Conservation (phyloP, 164 flowering plant genomes). For the Tetracentron sinense region DNA sequence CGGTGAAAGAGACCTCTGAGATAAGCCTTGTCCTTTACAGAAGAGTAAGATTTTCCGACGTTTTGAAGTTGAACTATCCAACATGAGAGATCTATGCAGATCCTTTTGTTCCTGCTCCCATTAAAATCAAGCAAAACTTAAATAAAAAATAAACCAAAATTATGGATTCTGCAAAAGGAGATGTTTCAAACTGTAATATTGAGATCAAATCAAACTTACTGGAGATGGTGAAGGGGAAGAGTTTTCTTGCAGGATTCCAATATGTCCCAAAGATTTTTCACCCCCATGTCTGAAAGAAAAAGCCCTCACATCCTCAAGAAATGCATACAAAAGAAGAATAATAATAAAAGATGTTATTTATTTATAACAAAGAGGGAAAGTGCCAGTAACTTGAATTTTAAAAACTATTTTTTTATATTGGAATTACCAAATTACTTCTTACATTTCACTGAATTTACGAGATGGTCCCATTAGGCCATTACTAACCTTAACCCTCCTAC, state of each 20-base stretch:
- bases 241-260: constrained; percentile 92
- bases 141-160: not conserved
- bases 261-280: constrained; percentile 88
- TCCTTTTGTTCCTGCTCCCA: constrained; percentile 70
- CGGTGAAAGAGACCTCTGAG: constrained; percentile 81
- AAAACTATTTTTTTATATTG: not conserved
- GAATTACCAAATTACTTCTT: not conserved
- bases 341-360: not conserved
- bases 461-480: too few relatives aligned
- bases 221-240: constrained; percentile 82
- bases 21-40: constrained; percentile 54
- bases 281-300: constrained; percentile 58
- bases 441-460: too few relatives aligned
- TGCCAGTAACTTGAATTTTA: not conserved
- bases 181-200: not conserved
- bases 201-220: constrained; percentile 38
- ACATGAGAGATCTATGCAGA: constrained; percentile 92
- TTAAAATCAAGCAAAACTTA: not conserved
- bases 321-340: not conserved
- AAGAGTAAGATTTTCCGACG: constrained; percentile 44
- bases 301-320: not conserved
- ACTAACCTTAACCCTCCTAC: too few relatives aligned
- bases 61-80: constrained; percentile 88
- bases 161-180: not conserved
- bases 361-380: not conserved